Conservation (phyloP, 2,329 filamentous ascomycete genomes). For the Aspergillus carbonarius region DNA sequence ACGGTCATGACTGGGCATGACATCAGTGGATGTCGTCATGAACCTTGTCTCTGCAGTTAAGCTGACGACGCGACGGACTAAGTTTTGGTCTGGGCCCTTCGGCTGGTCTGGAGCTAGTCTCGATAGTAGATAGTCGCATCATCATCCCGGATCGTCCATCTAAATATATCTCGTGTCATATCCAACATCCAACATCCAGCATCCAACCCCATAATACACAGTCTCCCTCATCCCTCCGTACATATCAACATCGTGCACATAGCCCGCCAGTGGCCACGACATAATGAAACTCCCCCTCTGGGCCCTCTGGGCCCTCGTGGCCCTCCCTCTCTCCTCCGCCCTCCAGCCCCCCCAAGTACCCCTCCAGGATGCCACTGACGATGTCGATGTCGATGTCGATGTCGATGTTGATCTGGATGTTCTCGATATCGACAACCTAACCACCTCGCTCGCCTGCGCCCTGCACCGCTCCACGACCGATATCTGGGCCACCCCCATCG, state of each 20-base stretch:
- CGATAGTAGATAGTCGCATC: background rate
- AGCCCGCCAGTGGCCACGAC: background rate
- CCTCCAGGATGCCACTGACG: constrained; percentile 7
- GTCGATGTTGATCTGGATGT: constrained; percentile 2
- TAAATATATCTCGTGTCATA: background rate
- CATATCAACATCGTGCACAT: background rate
- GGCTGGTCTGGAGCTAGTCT: background rate
- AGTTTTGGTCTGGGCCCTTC: no score
- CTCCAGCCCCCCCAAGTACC: constrained; percentile 49
- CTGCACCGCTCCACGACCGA: background rate
- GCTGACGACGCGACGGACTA: background rate
- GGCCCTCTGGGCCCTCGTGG: constrained; percentile 36
- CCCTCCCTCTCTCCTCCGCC: constrained; percentile 46
- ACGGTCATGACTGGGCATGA: background rate
- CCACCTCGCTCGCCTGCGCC: background rate
- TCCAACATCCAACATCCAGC: background rate
- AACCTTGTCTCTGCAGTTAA: background rate
- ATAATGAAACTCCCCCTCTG: constrained; percentile 23
- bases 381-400: constrained; percentile 9
- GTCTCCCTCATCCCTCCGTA: background rate
- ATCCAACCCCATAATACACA: no score
- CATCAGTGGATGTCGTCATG: background rate
- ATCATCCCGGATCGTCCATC: background rate
- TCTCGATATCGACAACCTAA: background rate
- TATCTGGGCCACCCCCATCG: background rate